phyloP scores from a whole-genome alignment of 2,329 filamentous ascomycete species.

The Stagonosporopsis chrysanthemi region DNA sequence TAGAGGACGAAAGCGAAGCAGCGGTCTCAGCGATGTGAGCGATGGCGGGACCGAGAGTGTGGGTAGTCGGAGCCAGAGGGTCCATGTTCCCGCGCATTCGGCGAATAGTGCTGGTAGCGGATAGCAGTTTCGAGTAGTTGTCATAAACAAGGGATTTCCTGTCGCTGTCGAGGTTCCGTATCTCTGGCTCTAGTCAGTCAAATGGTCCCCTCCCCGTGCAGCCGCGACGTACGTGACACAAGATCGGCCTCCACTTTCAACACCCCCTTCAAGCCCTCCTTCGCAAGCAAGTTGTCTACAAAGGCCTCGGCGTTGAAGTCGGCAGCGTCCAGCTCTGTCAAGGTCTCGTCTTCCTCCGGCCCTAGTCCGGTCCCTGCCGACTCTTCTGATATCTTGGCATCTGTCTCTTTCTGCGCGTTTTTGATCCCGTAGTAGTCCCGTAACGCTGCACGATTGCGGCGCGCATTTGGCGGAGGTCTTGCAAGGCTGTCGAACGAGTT shows the following conservation, averaged over 20 bases:
- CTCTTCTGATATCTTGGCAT: conserved; percentile 44
- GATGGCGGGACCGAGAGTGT: conserved; percentile 76
- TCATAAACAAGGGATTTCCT: conserved; percentile 97
- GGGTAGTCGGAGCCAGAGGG: conserved; percentile 75
- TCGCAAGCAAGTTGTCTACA: conserved; percentile 67
- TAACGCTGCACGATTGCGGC: conserved; percentile 82
- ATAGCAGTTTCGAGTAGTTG: conserved; percentile 96
- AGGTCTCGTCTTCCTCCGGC: conserved; percentile 63
- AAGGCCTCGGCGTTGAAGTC: conserved; percentile 77
- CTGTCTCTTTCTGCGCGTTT: conserved; percentile 46
- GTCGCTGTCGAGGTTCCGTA: conserved; percentile 89
- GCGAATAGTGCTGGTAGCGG: conserved; percentile 94
- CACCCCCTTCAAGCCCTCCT: conserved; percentile 71
- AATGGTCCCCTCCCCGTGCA: not conserved
- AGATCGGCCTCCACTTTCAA: conserved; percentile 74
- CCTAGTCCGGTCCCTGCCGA: conserved; percentile 41
- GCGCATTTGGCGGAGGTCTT: conserved; percentile 52
- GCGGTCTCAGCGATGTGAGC: conserved; percentile 74
- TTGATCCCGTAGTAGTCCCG: conserved; percentile 95
- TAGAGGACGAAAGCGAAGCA: conserved; percentile 49
- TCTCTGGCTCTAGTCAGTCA: conserved; percentile 61
- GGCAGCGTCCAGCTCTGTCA: conserved; percentile 73
- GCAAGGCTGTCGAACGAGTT: conserved; percentile 67
- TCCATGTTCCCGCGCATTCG: conserved; percentile 88
- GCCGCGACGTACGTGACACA: conserved; percentile 55